These are phyloP conservation scores for Dipodascopsis uninucleata DNA, from an alignment of 805 yeast genomes.

Conservation along the genomic window DNA sequence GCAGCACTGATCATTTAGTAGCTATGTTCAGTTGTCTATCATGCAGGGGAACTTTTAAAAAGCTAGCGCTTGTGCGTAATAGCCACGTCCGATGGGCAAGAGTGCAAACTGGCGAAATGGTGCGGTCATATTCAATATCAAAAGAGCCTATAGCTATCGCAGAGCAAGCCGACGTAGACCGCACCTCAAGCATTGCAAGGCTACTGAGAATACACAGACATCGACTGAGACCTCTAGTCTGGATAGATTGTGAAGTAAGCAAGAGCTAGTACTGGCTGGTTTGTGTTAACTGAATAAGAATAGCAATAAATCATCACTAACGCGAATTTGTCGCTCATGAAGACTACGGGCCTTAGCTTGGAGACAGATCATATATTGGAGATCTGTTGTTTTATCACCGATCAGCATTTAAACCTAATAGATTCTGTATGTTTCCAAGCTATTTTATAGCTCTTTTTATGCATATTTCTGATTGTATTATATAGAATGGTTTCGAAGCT, in stretches of 20 bases:
- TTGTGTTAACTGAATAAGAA: not conserved
- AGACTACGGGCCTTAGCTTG: conserved; percentile 87
- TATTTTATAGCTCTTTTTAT: not conserved
- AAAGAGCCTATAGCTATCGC: too few species aligned
- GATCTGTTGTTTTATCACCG: conserved; percentile 84
- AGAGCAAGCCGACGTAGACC: too few species aligned
- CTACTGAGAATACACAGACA: too few species aligned
- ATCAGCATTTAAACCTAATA: conserved; percentile 66
- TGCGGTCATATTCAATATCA: too few species aligned
- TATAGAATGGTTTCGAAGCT: conserved; percentile 63
- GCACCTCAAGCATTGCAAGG: too few species aligned
- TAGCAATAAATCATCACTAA: too few species aligned
- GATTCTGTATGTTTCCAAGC: conserved; percentile 45
- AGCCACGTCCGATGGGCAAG: too few species aligned
- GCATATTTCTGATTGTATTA: not conserved
- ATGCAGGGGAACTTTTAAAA: too few species aligned
- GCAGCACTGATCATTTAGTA: too few species aligned
- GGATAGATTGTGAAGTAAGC: conserved; percentile 83
- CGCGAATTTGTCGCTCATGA: not conserved
- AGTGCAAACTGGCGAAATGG: too few species aligned
- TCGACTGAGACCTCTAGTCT: conserved; percentile 62
- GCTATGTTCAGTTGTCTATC: too few species aligned
- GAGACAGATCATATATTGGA: conserved; percentile 79
- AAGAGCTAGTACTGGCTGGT: not conserved
- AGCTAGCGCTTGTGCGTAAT: too few species aligned